phyloP scores from a whole-genome alignment of 148 eudicot genomes.

The Euryodendron excelsum region DNA sequence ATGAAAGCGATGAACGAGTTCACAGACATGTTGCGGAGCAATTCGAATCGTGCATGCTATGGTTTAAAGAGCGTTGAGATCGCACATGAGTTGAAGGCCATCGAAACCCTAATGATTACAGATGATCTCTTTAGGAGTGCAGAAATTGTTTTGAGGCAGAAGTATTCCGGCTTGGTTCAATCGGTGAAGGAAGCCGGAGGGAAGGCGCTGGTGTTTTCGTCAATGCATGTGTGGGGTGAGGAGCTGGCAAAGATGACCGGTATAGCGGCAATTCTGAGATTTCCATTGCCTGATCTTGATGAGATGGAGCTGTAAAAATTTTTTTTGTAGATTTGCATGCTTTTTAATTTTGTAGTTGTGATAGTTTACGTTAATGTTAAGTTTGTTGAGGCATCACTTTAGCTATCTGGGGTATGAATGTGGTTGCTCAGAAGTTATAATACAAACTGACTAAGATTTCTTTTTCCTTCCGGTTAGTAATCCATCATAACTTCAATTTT shows the following conservation, averaged over 20 bases:
- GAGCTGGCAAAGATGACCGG: slow-evolving; percentile 15
- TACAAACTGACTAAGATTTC: too few relatives aligned
- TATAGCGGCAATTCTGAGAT: slow-evolving; percentile 17
- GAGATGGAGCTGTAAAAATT: background rate
- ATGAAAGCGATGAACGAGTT: slow-evolving; percentile 7
- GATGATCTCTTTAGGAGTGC: slow-evolving; percentile 11
- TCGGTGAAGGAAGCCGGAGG: slow-evolving; percentile 17
- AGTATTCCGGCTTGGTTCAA: slow-evolving; percentile 8
- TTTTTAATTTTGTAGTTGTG: background rate
- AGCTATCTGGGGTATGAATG: too few relatives aligned
- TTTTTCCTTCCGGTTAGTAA: too few relatives aligned
- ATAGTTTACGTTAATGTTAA: too few relatives aligned
- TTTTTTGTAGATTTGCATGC: background rate
- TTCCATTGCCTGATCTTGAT: slow-evolving; percentile 21
- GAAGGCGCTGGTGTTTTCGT: slow-evolving; percentile 8
- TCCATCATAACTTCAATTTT: too few relatives aligned
- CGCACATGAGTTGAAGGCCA: slow-evolving; percentile 11
- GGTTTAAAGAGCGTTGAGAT: slow-evolving; percentile 15
- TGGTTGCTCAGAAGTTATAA: too few relatives aligned
- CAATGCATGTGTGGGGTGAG: background rate
- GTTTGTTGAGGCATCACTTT: too few relatives aligned
- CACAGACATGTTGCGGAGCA: background rate
- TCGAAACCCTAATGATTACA: slow-evolving; percentile 16
- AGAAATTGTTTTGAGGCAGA: slow-evolving; percentile 10
- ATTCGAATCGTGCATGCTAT: slow-evolving; percentile 14